phyloP scores from a whole-genome alignment of 257 asterid species.

The Capsicum rhomboideum region DNA sequence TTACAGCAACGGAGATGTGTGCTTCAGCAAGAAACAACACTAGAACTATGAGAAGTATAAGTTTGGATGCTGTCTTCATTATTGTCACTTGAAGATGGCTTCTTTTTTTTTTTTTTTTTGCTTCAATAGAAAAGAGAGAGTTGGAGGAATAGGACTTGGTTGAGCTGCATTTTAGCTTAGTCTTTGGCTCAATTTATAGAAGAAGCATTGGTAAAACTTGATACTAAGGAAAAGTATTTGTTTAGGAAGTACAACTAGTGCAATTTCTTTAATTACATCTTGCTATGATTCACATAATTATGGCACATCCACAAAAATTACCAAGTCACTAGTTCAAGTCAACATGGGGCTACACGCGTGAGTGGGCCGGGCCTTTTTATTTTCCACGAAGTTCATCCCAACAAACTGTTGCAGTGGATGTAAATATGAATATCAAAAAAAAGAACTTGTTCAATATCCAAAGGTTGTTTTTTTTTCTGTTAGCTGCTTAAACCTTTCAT shows the following conservation, averaged over 20 bases:
- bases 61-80: conserved; percentile 22
- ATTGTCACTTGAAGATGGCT: neutral
- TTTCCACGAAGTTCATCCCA: too few species aligned
- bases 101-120: neutral
- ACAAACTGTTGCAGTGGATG: too few species aligned
- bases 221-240: neutral
- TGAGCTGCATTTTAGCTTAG: neutral
- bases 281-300: neutral
- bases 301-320: neutral
- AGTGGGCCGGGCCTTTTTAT: too few species aligned
- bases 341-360: neutral
- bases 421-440: too few species aligned
- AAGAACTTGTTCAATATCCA: neutral
- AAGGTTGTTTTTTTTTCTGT: neutral
- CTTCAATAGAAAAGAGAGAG: neutral
- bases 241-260: neutral
- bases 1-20: conserved; percentile 10
- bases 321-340: neutral
- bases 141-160: neutral
- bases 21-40: conserved; percentile 17
- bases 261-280: neutral
- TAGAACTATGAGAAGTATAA: conserved; percentile 8
- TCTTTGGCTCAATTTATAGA: neutral
- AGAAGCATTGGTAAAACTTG: neutral
- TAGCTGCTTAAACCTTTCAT: neutral